Evolutionary conservation across 805 yeast species (phyloP).

Genomic region (Yueomyces sp.): DNA sequence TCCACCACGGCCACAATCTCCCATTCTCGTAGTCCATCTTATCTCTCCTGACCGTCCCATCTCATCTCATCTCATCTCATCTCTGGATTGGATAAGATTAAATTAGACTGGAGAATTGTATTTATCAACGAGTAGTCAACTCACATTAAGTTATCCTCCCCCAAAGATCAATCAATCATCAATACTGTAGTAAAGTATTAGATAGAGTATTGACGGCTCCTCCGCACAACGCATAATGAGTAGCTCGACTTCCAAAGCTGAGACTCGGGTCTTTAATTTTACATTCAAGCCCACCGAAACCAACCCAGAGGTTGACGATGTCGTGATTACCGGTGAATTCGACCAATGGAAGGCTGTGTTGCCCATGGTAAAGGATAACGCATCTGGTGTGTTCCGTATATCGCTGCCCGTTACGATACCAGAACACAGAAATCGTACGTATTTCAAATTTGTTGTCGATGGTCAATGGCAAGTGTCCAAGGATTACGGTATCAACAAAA

Average conservation of each 20-base stretch:
- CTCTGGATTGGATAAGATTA: too few relatives aligned
- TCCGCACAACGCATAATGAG: too few relatives aligned
- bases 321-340: constrained; percentile 57
- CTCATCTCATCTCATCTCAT: too few relatives aligned
- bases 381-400: constrained; percentile 41
- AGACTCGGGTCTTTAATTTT: neutral
- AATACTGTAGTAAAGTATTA: too few relatives aligned
- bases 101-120: too few relatives aligned
- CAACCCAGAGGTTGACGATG: constrained; percentile 24
- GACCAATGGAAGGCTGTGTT: constrained; percentile 53
- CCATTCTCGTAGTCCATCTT: too few relatives aligned
- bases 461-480: constrained; percentile 44
- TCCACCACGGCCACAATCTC: too few relatives aligned
- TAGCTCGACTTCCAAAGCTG: neutral
- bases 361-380: constrained; percentile 45
- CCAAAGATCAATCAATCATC: too few relatives aligned
- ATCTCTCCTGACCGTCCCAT: too few relatives aligned
- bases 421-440: constrained; percentile 24
- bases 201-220: too few relatives aligned
- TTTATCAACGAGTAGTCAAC: too few relatives aligned
- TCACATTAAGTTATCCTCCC: too few relatives aligned
- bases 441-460: constrained; percentile 52
- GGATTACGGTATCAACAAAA: constrained; percentile 25
- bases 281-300: neutral
- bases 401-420: constrained; percentile 40